Base-by-base conservation (phyloP, 371 early-diverging fungal species). In the Coemansia sp. region DNA sequence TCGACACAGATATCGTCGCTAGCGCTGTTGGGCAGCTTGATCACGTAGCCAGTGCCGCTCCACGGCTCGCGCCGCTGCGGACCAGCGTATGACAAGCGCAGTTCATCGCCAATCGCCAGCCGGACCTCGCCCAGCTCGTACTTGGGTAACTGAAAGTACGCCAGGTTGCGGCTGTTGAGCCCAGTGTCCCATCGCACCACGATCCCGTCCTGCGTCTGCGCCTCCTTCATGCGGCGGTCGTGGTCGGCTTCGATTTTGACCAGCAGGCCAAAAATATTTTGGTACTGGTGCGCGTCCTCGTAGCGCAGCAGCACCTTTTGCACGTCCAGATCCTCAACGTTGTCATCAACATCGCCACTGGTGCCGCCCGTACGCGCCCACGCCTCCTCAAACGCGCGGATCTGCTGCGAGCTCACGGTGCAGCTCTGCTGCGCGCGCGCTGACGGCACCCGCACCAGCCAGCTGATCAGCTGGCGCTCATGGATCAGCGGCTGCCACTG, bases 401-500 rank as follows among this genome's bases (percentile, higher is more conserved):
- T 96, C 68, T 96, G 93, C 53, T 45, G 45, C 45, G 45, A 45
- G 16, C 16, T 45, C 16, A 45, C 16, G 14, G 45, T 16, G 45
- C 45, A 16, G 16, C 45, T 20, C 16, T 45, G 45, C 14, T 45
- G 45, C 16, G 45, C n/a, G 16, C 16, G 14, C 8, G 16, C 45
- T 14, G 90, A 81, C 3, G 98, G 99, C 26, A 88, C 84, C 63
- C 91, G 93, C 49, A 98, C 95, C 5, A 98, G 80, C 99, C 99
- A 98, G 16, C 89, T 84, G 50, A 98, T 79, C 62, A 98, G 94
- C 50, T 90, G 88, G 20, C 95, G 85, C 72, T 98, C 96, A 57
- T 93, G 92, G 61, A 98, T 95, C 67, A 98, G 83, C 8, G 99
- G 96, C 80, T 91, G 84, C 99, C 99, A 98, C 67, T 96, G 95